These are phyloP conservation scores for Aureobasidium pullulans DNA, from an alignment of 2,329 filamentous ascomycete genomes.

Conservation along the genomic window DNA sequence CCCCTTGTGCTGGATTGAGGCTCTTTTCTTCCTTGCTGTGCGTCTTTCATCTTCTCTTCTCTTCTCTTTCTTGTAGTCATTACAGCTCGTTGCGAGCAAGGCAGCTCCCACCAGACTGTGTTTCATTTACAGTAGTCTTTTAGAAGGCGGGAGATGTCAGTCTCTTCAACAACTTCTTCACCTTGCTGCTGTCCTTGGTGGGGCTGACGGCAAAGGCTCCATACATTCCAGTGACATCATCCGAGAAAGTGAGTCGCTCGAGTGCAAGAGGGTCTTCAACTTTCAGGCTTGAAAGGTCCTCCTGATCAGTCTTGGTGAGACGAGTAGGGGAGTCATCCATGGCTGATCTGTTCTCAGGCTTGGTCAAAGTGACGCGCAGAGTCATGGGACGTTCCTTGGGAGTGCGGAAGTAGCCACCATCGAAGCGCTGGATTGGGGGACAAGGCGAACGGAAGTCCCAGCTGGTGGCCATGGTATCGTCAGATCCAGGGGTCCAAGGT, in stretches of 20 bases:
- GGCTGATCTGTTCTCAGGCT: constrained; percentile 73
- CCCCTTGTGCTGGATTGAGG: not conserved
- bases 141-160: not conserved
- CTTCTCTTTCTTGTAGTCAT: not conserved
- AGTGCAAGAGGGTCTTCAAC: constrained; percentile 45
- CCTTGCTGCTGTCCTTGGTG: not conserved
- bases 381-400: constrained; percentile 77
- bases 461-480: not conserved
- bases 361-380: constrained; percentile 86
- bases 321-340: constrained; percentile 47
- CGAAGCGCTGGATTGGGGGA: constrained; percentile 1
- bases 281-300: not conserved
- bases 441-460: not conserved
- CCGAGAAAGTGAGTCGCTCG: constrained; percentile 41
- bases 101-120: not conserved
- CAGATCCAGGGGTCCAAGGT: not conserved
- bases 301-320: not conserved
- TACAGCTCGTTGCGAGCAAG: not conserved
- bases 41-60: not conserved
- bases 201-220: constrained; percentile 35
- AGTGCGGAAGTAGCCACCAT: not conserved
- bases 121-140: not conserved
- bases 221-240: constrained; percentile 30
- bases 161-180: constrained; percentile 13
- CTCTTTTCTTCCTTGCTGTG: not conserved